Base-by-base conservation (phyloP, 805 yeast genomes). In the Kazachstania kunashirensis region DNA sequence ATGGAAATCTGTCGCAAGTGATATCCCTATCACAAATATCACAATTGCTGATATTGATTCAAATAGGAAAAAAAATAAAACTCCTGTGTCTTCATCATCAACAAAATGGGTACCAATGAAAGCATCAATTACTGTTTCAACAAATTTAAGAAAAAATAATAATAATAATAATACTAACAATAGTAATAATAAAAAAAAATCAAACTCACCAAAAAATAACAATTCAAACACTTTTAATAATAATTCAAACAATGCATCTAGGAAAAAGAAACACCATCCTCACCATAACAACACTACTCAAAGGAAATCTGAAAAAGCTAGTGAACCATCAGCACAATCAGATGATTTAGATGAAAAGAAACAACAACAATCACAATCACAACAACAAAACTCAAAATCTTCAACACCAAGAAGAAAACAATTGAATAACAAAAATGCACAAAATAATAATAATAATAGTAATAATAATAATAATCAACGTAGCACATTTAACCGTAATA, bases 71-170 rank as follows among this genome's bases (percentile, higher is more conserved):
- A 50, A 45, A 33, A 43, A 37, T 23, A 47, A 36, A 21, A 40
- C 41, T 7, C 47, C 45, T 5, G 43, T 49, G 7, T 48, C 44
- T 16, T 39, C 50, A 3, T 20, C 47, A n/a, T 37, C 46, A n/a
- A 49, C 57, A 7, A 81, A 79, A 54, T 78, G 84, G 84, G 71
- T 77, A 27, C 84, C 84, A n/a, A 74, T 71, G 54, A 69, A 74
- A 47, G 82, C 75, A 19, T 60, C 73, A 29, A 72, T 71, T 33
- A 69, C 68, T 19, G 62, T 71, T 28, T 63, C 58, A 14, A 14
- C 24, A 12, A 14, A 6, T 10, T 24, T 10, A 16, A 11, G 24
- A 5, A 21, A 16, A 28, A 15, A 13, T 14, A 26, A 26, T 10
- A 46, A 41, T 7, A 34, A 34, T 19, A 46, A 40, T 29, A 48